These are phyloP conservation scores for Meyerozyma carpophila DNA, from an alignment of 1,139 yeast species.

Conservation along the genomic window DNA sequence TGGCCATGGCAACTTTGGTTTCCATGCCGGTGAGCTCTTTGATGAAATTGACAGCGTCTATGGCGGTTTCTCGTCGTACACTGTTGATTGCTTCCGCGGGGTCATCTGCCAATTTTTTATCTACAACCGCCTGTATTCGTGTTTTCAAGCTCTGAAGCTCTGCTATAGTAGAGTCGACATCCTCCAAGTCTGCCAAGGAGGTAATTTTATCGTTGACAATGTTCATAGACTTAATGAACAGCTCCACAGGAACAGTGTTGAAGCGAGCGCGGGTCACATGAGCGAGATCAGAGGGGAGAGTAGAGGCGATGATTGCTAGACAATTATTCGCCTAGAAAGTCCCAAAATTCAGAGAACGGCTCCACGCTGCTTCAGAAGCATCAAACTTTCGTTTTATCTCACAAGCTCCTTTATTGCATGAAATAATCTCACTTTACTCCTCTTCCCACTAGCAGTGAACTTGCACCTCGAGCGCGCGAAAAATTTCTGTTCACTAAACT, in stretches of 20 bases:
- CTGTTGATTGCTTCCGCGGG: not conserved
- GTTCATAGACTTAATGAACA: conserved; percentile 12
- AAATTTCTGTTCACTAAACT: not conserved
- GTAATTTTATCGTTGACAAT: conserved; percentile 25
- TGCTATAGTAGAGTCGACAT: conserved; percentile 15
- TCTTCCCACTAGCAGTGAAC: not conserved
- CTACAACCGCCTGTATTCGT: conserved; percentile 9
- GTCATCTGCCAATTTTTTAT: not conserved
- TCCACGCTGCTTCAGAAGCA: too few relatives aligned
- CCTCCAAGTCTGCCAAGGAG: conserved; percentile 21
- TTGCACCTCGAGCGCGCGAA: not conserved
- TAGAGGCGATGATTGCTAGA: too few relatives aligned
- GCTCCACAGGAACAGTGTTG: not conserved
- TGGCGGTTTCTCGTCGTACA: not conserved
- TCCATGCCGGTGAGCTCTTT: not conserved
- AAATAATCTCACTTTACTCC: not conserved
- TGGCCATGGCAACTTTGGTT: conserved; percentile 1
- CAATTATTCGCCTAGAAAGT: too few relatives aligned
- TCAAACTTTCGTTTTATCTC: too few relatives aligned
- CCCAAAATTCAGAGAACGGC: too few relatives aligned
- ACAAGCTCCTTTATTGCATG: too few relatives aligned
- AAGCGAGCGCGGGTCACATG: conserved; percentile 1
- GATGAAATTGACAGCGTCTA: not conserved
- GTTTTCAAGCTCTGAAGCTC: conserved; percentile 14
- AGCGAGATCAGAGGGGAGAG: conserved; percentile 4